Evolutionary conservation across 148 eudicot genomes (phyloP), one percentile per base, ranked within the genome.

Genomic region (Arctostaphylos glauca): DNA sequence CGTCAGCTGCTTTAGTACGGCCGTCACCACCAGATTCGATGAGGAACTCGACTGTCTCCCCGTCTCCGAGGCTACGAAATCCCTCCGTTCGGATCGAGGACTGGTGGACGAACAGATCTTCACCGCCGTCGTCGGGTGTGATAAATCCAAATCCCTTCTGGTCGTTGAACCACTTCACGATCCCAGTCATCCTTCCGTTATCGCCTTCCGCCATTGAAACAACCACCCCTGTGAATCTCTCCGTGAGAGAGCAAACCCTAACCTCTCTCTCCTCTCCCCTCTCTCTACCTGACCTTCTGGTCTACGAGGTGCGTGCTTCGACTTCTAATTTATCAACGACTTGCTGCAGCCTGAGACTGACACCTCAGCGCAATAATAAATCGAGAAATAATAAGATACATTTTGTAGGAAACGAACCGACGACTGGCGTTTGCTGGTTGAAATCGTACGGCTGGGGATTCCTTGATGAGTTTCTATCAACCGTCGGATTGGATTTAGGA

Each of bases 61-160:
- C 88, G 12, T 91, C 93, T 0, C 86, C 91, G 23, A 91, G 90
- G 82, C 86, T 83, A 13, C 93, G 90, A 80, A 89, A 91, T 4
- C 93, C 93, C 48, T 91, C 92, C 31, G 93, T 16, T 7, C 90
- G 85, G 82, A 91, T 89, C 43, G 92, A 89, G 31, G 88, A 86
- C 78, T 91, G 93, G 83, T 91, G 93, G 62, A 91, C 93, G 82
- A 91, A 91, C 14, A 91, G 90, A 80, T 91, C 93, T 0, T 88
- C 93, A 52, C 90, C 75, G n/a, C 91, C 93, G 46, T 91, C 87
- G 58, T 82, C 54, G 0, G 93, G 93, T 14, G 93, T 89, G 48
- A 91, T 91, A 86, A 91, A 91, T 0, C 93, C 93, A 10, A 88
- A 91, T 0, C 93, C 93, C 84, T 91, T 91, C 25, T 80, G 80